Evolutionary conservation across 2,329 filamentous ascomycete species (phyloP).

Genomic region (Chrysosphaeria jannelii): DNA sequence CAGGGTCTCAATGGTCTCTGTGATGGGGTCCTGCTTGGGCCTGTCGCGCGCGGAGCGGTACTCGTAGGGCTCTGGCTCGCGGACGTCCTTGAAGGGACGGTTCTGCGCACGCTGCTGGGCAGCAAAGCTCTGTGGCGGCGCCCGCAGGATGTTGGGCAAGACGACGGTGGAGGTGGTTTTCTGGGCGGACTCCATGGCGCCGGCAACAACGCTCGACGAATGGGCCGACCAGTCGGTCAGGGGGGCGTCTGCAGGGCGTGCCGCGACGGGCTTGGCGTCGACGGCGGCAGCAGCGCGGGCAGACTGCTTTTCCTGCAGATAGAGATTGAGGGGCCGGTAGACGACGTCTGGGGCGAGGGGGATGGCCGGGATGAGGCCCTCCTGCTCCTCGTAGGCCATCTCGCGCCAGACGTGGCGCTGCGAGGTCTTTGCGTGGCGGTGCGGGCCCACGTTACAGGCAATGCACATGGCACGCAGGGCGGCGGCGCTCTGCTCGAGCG

Average conservation of each 20-base stretch:
- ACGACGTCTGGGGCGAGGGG: slow-evolving; percentile 29
- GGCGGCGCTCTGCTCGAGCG: slow-evolving; percentile 15
- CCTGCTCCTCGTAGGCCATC: slow-evolving; percentile 36
- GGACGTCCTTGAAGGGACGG: too few relatives aligned
- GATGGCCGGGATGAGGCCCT: slow-evolving; percentile 29
- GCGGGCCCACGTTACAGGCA: slow-evolving; percentile 27
- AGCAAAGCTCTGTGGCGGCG: slow-evolving; percentile 32
- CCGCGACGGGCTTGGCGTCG: slow-evolving; percentile 1
- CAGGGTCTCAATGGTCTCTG: too few relatives aligned
- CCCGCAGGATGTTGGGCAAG: slow-evolving; percentile 12
- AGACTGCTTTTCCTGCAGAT: slow-evolving; percentile 23
- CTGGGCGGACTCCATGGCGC: slow-evolving; percentile 3
- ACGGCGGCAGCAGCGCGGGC: too few relatives aligned
- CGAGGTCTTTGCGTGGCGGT: slow-evolving; percentile 14
- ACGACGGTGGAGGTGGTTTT: slow-evolving; percentile 10
- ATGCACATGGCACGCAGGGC: slow-evolving; percentile 24
- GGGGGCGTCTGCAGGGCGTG: slow-evolving; percentile 1
- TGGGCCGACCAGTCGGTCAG: slow-evolving; percentile 5
- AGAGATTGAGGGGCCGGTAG: slow-evolving; percentile 32
- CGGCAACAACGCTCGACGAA: slow-evolving; percentile 2
- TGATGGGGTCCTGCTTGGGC: too few relatives aligned
- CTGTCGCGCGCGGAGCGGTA: too few relatives aligned
- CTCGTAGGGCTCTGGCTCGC: too few relatives aligned
- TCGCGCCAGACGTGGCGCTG: slow-evolving; percentile 32
- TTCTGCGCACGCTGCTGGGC: slow-evolving; percentile 31